Evolutionary conservation across 192 early-diverging fungal species (phyloP).

Genomic region (Backusella luteola): DNA sequence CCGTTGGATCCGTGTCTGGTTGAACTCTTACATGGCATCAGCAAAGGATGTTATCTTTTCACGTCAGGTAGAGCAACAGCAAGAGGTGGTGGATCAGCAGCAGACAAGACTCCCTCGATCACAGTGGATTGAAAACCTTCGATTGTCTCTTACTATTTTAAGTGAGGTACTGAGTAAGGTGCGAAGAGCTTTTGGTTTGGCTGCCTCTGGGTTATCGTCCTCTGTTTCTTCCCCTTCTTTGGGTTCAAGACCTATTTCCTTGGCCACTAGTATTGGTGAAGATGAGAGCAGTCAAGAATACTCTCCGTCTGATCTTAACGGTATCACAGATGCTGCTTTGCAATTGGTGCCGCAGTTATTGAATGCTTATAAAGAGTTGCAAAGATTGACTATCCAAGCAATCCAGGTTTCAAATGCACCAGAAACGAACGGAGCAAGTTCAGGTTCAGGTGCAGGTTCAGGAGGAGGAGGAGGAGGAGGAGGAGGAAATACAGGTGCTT

Average conservation of each 20-base stretch:
- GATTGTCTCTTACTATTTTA: conserved; percentile 39
- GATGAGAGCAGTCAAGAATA: conserved; percentile 21
- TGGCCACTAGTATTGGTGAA: conserved; percentile 8
- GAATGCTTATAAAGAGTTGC: conserved; percentile 31
- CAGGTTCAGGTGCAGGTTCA: neutral
- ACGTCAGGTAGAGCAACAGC: conserved; percentile 11
- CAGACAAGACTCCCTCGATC: conserved; percentile 25
- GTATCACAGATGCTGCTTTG: conserved; percentile 17
- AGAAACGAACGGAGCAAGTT: neutral
- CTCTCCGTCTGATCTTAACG: conserved; percentile 7
- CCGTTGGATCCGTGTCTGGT: conserved; percentile 29
- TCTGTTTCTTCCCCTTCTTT: conserved; percentile 20
- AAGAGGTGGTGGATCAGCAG: conserved; percentile 3
- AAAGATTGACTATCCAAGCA: conserved; percentile 18
- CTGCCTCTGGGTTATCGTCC: conserved; percentile 20
- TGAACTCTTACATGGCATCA: conserved; percentile 37
- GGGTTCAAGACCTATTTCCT: conserved; percentile 19
- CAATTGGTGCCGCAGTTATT: conserved; percentile 31
- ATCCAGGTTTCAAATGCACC: conserved; percentile 14
- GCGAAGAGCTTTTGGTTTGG: conserved; percentile 24
- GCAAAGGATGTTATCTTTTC: conserved; percentile 39
- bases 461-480: neutral
- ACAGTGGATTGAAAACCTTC: conserved; percentile 45
- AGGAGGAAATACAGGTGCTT: neutral
- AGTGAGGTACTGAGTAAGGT: conserved; percentile 36